These are phyloP conservation scores for Metarhizium anisopliae DNA, from an alignment of 2,329 filamentous ascomycete genomes.

Conservation along the genomic window DNA sequence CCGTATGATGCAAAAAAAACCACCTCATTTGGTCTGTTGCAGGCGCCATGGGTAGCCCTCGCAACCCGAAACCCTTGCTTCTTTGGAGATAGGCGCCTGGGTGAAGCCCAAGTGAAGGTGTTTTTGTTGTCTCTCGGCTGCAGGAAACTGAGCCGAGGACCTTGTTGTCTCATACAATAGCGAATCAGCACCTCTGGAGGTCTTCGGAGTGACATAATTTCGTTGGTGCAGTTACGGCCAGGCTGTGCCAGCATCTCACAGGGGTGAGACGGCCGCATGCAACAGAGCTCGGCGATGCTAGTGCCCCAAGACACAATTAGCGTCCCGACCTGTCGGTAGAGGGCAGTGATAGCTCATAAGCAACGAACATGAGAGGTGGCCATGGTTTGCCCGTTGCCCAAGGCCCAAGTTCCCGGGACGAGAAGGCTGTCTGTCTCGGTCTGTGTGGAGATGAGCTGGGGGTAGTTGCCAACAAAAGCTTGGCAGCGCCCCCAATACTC, in stretches of 20 bases:
- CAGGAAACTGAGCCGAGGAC: background rate
- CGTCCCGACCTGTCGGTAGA: background rate
- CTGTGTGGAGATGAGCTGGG: too few relatives aligned
- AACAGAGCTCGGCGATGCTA: background rate
- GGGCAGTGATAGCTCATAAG: background rate
- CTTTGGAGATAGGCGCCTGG: background rate
- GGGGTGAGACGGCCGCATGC: background rate
- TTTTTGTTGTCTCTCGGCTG: conserved; percentile 1
- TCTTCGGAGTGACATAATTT: background rate
- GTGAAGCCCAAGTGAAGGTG: background rate
- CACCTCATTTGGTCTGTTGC: background rate
- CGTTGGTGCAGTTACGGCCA: background rate
- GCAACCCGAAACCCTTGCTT: background rate
- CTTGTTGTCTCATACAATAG: background rate
- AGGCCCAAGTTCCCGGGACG: background rate
- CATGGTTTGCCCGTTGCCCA: background rate
- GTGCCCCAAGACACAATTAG: background rate
- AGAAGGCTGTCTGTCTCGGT: background rate
- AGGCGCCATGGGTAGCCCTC: background rate
- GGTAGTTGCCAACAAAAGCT: too few relatives aligned
- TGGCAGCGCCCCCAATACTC: too few relatives aligned
- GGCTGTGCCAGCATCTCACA: background rate
- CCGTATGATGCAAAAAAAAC: background rate
- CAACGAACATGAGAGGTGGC: background rate
- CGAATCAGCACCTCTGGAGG: background rate